Evolutionary conservation across 331 rosid species (phyloP).

Genomic region (Acacia pycnantha): DNA sequence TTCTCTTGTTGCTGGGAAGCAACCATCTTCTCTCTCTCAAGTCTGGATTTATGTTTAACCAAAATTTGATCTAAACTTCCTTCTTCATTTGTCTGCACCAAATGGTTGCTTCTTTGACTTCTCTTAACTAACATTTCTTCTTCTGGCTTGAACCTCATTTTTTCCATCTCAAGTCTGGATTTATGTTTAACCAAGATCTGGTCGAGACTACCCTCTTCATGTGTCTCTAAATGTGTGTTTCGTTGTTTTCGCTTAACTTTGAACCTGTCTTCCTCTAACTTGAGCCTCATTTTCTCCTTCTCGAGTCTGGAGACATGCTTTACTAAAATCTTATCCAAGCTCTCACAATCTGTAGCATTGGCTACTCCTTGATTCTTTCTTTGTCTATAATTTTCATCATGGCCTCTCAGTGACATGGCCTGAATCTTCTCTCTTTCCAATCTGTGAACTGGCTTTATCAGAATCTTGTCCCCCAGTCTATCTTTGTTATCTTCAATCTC

Average conservation of each 20-base stretch:
- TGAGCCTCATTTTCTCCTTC: conserved; percentile 64
- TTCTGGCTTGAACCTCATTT: conserved; percentile 42
- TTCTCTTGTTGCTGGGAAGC: conserved; percentile 59
- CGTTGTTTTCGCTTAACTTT: conserved; percentile 38
- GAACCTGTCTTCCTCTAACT: conserved; percentile 38
- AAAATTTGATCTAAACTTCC: conserved; percentile 64
- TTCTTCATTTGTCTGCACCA: conserved; percentile 33
- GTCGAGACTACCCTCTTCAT: conserved; percentile 57
- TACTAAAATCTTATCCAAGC: conserved; percentile 72
- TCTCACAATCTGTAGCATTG: conserved; percentile 51
- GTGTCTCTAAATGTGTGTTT: conserved; percentile 27
- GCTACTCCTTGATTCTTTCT: conserved; percentile 41
- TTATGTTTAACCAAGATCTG: conserved; percentile 65
- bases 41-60: conserved; percentile 69
- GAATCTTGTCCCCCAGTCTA: conserved; percentile 54
- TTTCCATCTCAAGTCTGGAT: conserved; percentile 79
- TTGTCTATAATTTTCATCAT: conserved; percentile 31
- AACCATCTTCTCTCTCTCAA: conserved; percentile 71
- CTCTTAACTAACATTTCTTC: conserved; percentile 48
- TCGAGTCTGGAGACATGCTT: conserved; percentile 79
- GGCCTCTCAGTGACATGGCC: conserved; percentile 44
- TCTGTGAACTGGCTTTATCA: conserved; percentile 64
- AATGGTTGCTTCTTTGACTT: conserved; percentile 31
- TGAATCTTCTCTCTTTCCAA: conserved; percentile 67
- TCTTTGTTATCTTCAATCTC: conserved; percentile 36